Evolutionary conservation across 1,139 yeast genomes (phyloP).

Genomic region (Keqinozyma sinolaborantium): DNA sequence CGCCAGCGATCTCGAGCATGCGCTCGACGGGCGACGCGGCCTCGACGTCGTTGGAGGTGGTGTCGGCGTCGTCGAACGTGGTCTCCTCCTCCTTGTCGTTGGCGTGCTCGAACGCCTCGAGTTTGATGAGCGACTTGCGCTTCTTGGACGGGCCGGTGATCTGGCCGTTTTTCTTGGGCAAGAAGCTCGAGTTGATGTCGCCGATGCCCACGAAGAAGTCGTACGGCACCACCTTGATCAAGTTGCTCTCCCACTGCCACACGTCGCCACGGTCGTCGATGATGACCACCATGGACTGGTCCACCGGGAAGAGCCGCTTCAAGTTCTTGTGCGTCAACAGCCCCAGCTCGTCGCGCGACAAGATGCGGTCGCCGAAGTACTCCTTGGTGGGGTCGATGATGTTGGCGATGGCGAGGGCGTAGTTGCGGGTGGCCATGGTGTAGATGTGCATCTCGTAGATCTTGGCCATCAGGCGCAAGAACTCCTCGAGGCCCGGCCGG

Average conservation of each 20-base stretch:
- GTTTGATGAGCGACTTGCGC: conserved; percentile 51
- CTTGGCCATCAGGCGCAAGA: conserved; percentile 59
- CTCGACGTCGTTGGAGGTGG: conserved; percentile 6
- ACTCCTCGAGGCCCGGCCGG: conserved; percentile 80
- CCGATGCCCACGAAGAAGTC: conserved; percentile 97
- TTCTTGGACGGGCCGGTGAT: conserved; percentile 68
- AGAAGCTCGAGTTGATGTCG: conserved; percentile 89
- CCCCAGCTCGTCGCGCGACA: conserved; percentile 94
- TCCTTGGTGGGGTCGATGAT: conserved; percentile 88
- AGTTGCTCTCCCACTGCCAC: conserved; percentile 95
- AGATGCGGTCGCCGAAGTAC: conserved; percentile 85
- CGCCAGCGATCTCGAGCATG: conserved; percentile 46
- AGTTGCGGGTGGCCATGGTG: conserved; percentile 98
- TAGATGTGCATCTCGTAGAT: conserved; percentile 89
- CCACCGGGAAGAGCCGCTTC: conserved; percentile 88
- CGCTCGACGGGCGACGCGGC: conserved; percentile 46
- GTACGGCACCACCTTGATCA: conserved; percentile 90
- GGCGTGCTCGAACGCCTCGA: conserved; percentile 31
- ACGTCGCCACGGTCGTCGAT: conserved; percentile 98
- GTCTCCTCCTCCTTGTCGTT: conserved; percentile 11
- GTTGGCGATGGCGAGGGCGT: conserved; percentile 85
- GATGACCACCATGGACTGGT: conserved; percentile 93
- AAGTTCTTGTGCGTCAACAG: conserved; percentile 85
- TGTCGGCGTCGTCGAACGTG: conserved; percentile 6
- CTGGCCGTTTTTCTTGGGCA: conserved; percentile 76